phyloP scores from a whole-genome alignment of 2,329 filamentous ascomycete species.

The Stemphylium lycopersici region DNA sequence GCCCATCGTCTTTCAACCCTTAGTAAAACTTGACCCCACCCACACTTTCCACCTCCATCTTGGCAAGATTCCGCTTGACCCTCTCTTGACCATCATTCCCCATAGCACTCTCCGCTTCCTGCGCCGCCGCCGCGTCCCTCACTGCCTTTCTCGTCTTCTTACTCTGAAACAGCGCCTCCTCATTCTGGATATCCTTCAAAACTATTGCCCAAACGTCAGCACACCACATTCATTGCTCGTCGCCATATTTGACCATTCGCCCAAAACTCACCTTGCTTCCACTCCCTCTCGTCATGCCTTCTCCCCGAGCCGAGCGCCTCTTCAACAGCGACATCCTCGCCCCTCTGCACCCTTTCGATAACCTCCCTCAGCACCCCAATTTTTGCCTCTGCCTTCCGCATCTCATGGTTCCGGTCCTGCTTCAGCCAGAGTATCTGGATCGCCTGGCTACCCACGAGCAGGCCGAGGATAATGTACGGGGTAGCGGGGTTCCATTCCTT shows the following conservation, averaged over 20 bases:
- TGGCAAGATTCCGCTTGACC: slow-evolving; percentile 24
- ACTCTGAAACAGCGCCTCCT: slow-evolving; percentile 61
- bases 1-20: not conserved
- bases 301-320: slow-evolving; percentile 80
- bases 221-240: not conserved
- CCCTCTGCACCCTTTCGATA: slow-evolving; percentile 56
- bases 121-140: slow-evolving; percentile 25
- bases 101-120: slow-evolving; percentile 3
- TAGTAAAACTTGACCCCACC: slow-evolving; percentile 43
- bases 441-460: slow-evolving; percentile 91
- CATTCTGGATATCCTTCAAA: slow-evolving; percentile 69
- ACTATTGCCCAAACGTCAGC: slow-evolving; percentile 53
- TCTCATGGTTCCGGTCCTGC: slow-evolving; percentile 74
- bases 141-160: slow-evolving; percentile 45
- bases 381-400: slow-evolving; percentile 77
- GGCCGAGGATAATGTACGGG: slow-evolving; percentile 68
- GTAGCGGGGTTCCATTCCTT: slow-evolving; percentile 64
- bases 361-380: slow-evolving; percentile 77
- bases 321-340: slow-evolving; percentile 70
- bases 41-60: slow-evolving; percentile 37
- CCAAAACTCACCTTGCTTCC: slow-evolving; percentile 75
- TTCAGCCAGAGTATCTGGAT: slow-evolving; percentile 88
- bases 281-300: slow-evolving; percentile 75
- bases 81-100: slow-evolving; percentile 39
- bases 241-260: not conserved